Conservation (phyloP, 2,329 filamentous ascomycete species). For the Neonectria sp. region DNA sequence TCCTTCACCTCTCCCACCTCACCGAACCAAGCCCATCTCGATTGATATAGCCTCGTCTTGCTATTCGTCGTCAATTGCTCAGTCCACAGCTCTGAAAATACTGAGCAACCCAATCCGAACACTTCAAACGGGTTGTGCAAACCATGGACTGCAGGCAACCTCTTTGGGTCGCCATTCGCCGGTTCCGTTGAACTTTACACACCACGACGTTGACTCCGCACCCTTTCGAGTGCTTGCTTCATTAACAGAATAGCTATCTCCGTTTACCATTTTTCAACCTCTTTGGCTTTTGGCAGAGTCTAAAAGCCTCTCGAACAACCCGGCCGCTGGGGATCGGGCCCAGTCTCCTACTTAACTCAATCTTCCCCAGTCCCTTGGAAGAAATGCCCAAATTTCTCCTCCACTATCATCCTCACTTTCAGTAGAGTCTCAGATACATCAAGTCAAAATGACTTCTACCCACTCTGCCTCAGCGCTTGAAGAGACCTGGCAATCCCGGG, state of each 20-base stretch:
- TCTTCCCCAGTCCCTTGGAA: neutral
- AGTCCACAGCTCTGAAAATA: neutral
- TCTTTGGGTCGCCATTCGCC: constrained; percentile 8
- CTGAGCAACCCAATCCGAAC: too few relatives aligned
- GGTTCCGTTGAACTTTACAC: constrained; percentile 18
- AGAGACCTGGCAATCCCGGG: neutral
- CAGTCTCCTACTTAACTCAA: neutral
- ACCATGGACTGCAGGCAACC: neutral
- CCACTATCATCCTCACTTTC: neutral
- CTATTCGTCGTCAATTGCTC: constrained; percentile 1
- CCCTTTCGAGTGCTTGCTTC: neutral
- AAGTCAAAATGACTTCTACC: neutral
- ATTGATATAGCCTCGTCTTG: neutral
- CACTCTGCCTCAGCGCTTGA: neutral
- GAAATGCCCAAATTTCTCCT: neutral
- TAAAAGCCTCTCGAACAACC: neutral
- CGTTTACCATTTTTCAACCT: constrained; percentile 2
- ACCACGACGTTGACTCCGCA: neutral
- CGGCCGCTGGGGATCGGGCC: neutral
- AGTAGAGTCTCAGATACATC: neutral
- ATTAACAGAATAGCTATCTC: neutral
- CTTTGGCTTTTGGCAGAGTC: constrained; percentile 1
- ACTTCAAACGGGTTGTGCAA: neutral
- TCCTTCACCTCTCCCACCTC: neutral
- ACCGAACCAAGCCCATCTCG: neutral